Evolutionary conservation across 352 stramenopile genomes (phyloP).

Genomic region (Globisporangium echinulatum): DNA sequence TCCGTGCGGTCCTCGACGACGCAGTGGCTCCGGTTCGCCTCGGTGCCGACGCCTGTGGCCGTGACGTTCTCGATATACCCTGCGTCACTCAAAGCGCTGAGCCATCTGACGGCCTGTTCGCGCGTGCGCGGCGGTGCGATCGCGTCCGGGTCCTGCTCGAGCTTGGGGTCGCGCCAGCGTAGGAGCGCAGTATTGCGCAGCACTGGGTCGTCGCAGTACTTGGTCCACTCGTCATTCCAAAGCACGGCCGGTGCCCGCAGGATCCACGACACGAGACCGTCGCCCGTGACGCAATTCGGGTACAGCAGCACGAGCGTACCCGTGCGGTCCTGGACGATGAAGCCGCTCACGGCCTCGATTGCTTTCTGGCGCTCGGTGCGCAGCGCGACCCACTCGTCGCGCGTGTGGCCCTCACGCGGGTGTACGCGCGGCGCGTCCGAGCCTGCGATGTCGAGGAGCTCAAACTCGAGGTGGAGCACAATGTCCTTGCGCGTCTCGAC

Average conservation of each 20-base stretch:
- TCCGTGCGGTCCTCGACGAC: slow-evolving; percentile 40
- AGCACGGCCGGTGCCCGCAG: slow-evolving; percentile 30
- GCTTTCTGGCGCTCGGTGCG: slow-evolving; percentile 35
- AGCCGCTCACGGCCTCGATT: slow-evolving; percentile 32
- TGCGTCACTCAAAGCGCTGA: slow-evolving; percentile 49
- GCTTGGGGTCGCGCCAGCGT: slow-evolving; percentile 25
- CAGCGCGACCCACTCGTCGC: slow-evolving; percentile 49
- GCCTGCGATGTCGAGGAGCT: slow-evolving; percentile 46
- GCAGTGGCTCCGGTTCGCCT: slow-evolving; percentile 29
- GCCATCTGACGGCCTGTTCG: slow-evolving; percentile 37
- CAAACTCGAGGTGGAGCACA: slow-evolving; percentile 53
- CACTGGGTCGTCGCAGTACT: slow-evolving; percentile 34
- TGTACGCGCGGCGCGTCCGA: slow-evolving; percentile 16
- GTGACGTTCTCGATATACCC: slow-evolving; percentile 54
- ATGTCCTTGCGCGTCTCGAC: slow-evolving; percentile 49
- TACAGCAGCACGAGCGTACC: slow-evolving; percentile 26
- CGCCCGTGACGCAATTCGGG: slow-evolving; percentile 47
- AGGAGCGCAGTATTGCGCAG: slow-evolving; percentile 20
- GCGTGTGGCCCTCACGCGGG: slow-evolving; percentile 10
- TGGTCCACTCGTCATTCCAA: slow-evolving; percentile 46
- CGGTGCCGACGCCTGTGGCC: slow-evolving; percentile 8
- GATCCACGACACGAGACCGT: slow-evolving; percentile 64
- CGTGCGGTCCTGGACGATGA: slow-evolving; percentile 50
- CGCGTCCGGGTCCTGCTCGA: slow-evolving; percentile 37
- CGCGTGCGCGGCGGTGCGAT: slow-evolving; percentile 32